phyloP scores from a whole-genome alignment of 2,329 filamentous ascomycete genomes.

The Paecilomyces formosus region DNA sequence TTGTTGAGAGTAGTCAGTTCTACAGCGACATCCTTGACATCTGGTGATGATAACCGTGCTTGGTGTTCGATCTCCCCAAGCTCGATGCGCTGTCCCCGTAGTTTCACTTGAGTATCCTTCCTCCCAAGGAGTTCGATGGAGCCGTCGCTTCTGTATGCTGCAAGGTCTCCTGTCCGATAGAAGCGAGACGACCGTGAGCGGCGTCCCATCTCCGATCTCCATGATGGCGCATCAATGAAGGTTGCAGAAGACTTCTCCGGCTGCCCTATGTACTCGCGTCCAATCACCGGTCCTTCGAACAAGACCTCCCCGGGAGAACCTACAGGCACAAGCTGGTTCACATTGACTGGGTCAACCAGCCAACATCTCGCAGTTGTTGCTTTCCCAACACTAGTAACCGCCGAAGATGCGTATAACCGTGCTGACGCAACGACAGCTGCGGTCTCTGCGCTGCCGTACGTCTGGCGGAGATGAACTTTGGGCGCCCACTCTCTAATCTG shows the following conservation, averaged over 20 bases:
- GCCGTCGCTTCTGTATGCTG: constrained; percentile 14
- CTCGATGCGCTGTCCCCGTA: constrained; percentile 20
- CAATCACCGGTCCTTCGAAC: constrained; percentile 26
- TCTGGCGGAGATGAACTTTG: constrained; percentile 26
- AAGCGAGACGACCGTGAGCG: constrained; percentile 3
- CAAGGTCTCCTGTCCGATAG: constrained; percentile 23
- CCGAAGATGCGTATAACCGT: constrained; percentile 17
- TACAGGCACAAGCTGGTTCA: background rate
- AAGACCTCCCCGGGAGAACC: constrained; percentile 29
- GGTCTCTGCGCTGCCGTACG: constrained; percentile 33
- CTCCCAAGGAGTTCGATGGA: constrained; percentile 14
- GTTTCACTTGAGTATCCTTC: constrained; percentile 21
- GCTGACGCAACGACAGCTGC: constrained; percentile 20
- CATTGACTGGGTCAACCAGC: constrained; percentile 24
- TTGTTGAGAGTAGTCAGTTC: background rate
- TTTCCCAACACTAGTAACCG: constrained; percentile 21
- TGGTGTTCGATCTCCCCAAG: constrained; percentile 19
- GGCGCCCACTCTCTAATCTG: constrained; percentile 27
- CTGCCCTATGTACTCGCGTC: constrained; percentile 17
- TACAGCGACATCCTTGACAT: constrained; percentile 1
- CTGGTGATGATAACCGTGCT: constrained; percentile 3
- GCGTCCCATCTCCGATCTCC: constrained; percentile 4
- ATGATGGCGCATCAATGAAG: constrained; percentile 16
- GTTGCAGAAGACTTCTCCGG: constrained; percentile 9
- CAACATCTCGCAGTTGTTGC: constrained; percentile 25